Evolutionary conservation across 108 stramenopile genomes (phyloP), one percentile per base, ranked within the genome.

Genomic region (Cyclostephanos invisitatus): DNA sequence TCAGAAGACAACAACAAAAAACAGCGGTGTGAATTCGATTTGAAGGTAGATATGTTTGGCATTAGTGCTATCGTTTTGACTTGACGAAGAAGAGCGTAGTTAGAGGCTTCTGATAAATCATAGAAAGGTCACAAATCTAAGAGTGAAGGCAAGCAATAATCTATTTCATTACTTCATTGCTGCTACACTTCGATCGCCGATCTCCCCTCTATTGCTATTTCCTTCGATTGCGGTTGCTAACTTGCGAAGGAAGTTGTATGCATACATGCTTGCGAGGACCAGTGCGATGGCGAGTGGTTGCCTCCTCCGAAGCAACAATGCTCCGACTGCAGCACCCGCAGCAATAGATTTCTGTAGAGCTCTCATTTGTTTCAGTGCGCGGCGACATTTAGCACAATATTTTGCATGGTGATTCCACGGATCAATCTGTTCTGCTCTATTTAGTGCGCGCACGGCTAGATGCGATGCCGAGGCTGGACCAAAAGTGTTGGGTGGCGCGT

Each of bases 361-460:
- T 51, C 68, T 81, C 32, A 71, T 47, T 47, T 22, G 51, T 20
- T 32, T 55, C 50, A 83, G 57, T 38, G 74, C 53, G 24, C 48
- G 64, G 14, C 72, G 60, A 32, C 79, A 80, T 49, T 46, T 62
- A n/a, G 68, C 46, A 32, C 79, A 80, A 32, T 70, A 22, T 57
- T 80, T 75, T 18, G 74, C 54, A 75, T 80, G 79, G n/a, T 74
- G 29, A 35, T 70, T 50, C 79, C 79, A 80, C n/a, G 79, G 79
- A 44, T 80, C 79, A 18, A 75, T 80, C 62, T 75, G 79, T 22
- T 69, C 68, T 24, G 53, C 44, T 27, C 79, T 68, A 14, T 32
- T 46, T 0, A 80, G 40, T 49, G 69, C 48, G 35, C 32, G 68
- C 36, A 18, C 37, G 5, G 29, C 25, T 24, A 80, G 44, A 22